Percentiles rank a stretch among this genome's conserved stretches.
These are phyloP conservation scores for Penicillium macrosclerotiorum DNA, from an alignment of 495 filamentous ascomycete genomes.

Conservation along the genomic window DNA sequence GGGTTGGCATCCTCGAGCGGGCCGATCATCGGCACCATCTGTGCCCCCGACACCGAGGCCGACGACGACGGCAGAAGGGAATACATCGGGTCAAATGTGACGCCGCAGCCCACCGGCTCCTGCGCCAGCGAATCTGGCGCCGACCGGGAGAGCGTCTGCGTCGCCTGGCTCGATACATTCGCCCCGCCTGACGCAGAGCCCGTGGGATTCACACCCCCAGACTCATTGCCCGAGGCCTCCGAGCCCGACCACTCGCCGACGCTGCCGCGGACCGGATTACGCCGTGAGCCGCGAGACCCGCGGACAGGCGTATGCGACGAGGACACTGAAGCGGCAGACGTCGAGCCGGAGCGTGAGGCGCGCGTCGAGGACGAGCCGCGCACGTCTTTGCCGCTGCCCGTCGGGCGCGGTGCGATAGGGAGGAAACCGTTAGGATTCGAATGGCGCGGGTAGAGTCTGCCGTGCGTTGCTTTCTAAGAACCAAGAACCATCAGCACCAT, in stretches of 20 bases:
- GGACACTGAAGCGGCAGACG: constrained; percentile 13
- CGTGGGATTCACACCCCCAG: neutral
- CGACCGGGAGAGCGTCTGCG: constrained; percentile 5
- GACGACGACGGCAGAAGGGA: constrained; percentile 12
- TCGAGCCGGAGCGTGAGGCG: constrained; percentile 16
- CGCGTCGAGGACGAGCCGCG: constrained; percentile 10
- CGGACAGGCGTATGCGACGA: constrained; percentile 5
- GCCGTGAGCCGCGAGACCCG: constrained; percentile 6
- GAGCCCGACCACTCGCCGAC: constrained; percentile 24
- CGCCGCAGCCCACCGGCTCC: constrained; percentile 9
- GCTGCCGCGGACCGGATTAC: neutral
- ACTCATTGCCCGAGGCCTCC: constrained; percentile 16
- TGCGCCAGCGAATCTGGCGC: constrained; percentile 7
- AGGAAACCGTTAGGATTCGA: constrained; percentile 29
- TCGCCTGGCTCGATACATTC: neutral
- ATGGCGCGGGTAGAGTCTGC: constrained; percentile 31
- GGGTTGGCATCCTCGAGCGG: constrained; percentile 19
- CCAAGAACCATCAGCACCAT: constrained; percentile 35
- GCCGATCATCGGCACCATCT: constrained; percentile 17
- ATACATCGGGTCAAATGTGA: constrained; percentile 22
- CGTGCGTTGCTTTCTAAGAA: constrained; percentile 36
- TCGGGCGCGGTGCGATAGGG: constrained; percentile 39
- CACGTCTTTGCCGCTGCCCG: constrained; percentile 1
- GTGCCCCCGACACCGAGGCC: constrained; percentile 2
- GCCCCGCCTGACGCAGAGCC: neutral